Conservation (phyloP, 1,139 yeast species). For the Kodamaea fungicola region DNA sequence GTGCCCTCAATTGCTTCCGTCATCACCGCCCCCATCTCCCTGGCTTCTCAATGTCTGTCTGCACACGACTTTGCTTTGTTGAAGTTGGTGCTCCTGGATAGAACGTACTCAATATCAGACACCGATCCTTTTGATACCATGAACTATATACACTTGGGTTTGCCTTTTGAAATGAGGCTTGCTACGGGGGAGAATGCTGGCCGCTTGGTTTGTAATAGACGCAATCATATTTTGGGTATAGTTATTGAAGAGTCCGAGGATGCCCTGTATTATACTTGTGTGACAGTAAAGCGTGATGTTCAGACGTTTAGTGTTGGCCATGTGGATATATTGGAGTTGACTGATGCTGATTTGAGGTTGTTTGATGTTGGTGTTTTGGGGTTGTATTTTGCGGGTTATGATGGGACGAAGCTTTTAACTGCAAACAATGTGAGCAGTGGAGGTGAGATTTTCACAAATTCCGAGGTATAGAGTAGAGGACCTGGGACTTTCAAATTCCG, state of each 20-base stretch:
- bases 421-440: too few relatives aligned
- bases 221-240: slow-evolving; percentile 4
- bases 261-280: slow-evolving; percentile 4
- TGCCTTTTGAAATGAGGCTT: neutral
- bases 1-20: slow-evolving; percentile 5
- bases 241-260: slow-evolving; percentile 3
- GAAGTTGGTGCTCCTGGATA: neutral
- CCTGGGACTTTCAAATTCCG: too few relatives aligned
- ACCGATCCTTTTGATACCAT: slow-evolving; percentile 11
- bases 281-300: slow-evolving; percentile 6
- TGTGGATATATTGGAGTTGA: slow-evolving; percentile 2
- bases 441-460: too few relatives aligned
- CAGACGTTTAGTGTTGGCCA: slow-evolving; percentile 4
- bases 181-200: slow-evolving; percentile 2
- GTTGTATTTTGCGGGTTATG: neutral
- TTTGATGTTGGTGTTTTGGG: slow-evolving; percentile 7
- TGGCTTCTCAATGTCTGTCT: slow-evolving; percentile 6
- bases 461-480: too few relatives aligned
- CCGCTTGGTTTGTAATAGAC: slow-evolving; percentile 2
- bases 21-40: slow-evolving; percentile 1
- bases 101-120: slow-evolving; percentile 8
- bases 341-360: slow-evolving; percentile 1
- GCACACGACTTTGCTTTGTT: slow-evolving; percentile 5
- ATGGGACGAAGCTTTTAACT: neutral
- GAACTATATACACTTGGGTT: slow-evolving; percentile 9